Evolutionary conservation across 2,329 filamentous ascomycete species (phyloP).

Genomic region (Cladosporium phlei): DNA sequence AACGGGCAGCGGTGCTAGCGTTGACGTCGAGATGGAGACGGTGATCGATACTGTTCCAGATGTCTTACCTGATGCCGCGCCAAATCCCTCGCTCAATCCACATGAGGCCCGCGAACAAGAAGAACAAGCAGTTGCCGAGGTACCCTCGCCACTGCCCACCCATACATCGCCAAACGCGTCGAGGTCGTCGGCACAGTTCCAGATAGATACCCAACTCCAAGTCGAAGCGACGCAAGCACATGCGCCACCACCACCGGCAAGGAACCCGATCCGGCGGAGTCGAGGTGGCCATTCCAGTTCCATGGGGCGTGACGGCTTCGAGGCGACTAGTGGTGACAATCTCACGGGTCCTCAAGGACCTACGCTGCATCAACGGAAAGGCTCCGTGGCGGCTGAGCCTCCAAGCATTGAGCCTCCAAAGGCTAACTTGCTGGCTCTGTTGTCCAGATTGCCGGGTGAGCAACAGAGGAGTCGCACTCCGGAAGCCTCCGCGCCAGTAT

Average conservation of each 20-base stretch:
- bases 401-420: too few relatives aligned
- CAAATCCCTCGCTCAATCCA: too few relatives aligned
- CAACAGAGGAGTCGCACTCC: not conserved
- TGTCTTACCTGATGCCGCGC: too few relatives aligned
- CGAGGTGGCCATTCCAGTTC: conserved; percentile 1
- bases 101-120: too few relatives aligned
- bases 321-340: conserved; percentile 1
- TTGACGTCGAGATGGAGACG: too few relatives aligned
- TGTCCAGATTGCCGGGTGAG: not conserved
- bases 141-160: not conserved
- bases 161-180: not conserved
- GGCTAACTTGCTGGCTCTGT: not conserved
- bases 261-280: not conserved
- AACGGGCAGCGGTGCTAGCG: too few relatives aligned
- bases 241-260: not conserved
- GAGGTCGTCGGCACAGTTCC: not conserved
- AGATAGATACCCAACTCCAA: conserved; percentile 4
- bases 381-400: not conserved
- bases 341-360: conserved; percentile 7
- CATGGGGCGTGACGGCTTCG: conserved; percentile 6
- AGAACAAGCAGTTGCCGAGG: too few relatives aligned
- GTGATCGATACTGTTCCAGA: too few relatives aligned
- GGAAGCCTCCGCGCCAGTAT: not conserved
- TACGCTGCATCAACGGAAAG: not conserved
- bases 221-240: not conserved